Percentiles rank a stretch among this genome's conserved stretches.
Evolutionary conservation across 1,284 basidiomycete genomes (phyloP).

Genomic region (Ceratobasidium papillatum): DNA sequence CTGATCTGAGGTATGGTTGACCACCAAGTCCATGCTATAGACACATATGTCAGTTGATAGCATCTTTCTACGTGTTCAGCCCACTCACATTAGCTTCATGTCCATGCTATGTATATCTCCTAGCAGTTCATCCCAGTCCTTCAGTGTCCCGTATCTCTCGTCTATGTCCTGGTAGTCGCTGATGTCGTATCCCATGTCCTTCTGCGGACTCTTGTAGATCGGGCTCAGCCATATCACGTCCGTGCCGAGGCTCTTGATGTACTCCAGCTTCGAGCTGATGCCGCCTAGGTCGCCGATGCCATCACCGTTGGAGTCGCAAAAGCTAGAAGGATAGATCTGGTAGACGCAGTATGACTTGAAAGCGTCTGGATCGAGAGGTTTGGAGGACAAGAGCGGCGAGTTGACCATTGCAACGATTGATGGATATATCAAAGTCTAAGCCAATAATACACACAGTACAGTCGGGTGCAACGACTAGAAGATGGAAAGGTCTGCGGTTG

Average conservation of each 20-base stretch:
- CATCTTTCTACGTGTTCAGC: not conserved
- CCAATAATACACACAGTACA: too few relatives aligned
- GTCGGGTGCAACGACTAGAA: too few relatives aligned
- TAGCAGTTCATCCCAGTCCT: conserved; percentile 73
- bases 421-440: not conserved
- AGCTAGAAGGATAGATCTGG: conserved; percentile 81
- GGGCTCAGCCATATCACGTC: conserved; percentile 80
- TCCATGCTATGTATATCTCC: conserved; percentile 67
- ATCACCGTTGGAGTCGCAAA: conserved; percentile 76
- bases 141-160: conserved; percentile 75
- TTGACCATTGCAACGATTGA: not conserved
- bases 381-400: too few relatives aligned
- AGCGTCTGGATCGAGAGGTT: conserved; percentile 3
- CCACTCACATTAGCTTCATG: conserved; percentile 72
- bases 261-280: conserved; percentile 71
- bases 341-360: conserved; percentile 56
- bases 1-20: conserved; percentile 82
- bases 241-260: conserved; percentile 73
- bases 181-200: conserved; percentile 81
- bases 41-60: not conserved
- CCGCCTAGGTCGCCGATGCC: conserved; percentile 79
- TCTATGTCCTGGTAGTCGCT: conserved; percentile 79
- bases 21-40: conserved; percentile 76
- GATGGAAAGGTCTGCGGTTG: not conserved
- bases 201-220: conserved; percentile 73